Evolutionary conservation across 768 basidiomycete genomes (phyloP), one percentile per base, ranked within the genome.

Genomic region (Panus rudis): DNA sequence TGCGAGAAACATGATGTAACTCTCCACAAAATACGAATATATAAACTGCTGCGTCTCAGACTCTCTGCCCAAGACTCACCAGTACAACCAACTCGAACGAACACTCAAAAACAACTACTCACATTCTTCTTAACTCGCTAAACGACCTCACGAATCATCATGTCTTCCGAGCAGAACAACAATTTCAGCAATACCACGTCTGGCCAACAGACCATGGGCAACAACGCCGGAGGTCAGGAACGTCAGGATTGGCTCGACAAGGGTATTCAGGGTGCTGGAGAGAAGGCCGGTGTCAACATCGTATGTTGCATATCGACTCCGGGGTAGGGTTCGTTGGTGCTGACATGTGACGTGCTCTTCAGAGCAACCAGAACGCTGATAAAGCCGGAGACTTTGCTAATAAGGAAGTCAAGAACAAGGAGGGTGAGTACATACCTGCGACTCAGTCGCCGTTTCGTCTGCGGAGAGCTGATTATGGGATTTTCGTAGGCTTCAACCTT

Each of bases 161-260:
- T n/a, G n/a, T n/a, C n/a, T n/a, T n/a, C n/a, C n/a, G n/a, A n/a
- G n/a, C n/a, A n/a, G n/a, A n/a, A n/a, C n/a, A n/a, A 31, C 30
- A 11, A 16, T 31, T 16, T 16, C 16, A 11, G 11, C 30, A 11
- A 31, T 31, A 11, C 23, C 16, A 12, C 11, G 16, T n/a, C n/a
- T n/a, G n/a, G 14, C 14, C 6, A 23, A 8, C 42, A 41, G 28
- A 40, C 35, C 42, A 47, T 20, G 37, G 46, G 26, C 47, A 10
- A 27, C 7, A 28, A 48, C 31, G 31, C 37, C 24, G 19, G 23
- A 32, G 17, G 32, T 16, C 43, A 45, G 42, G 43, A 55, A 49
- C 52, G 52, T 44, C 27, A 50, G 49, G 55, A 59, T 42, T 59
- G 58, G 58, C 55, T 59, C 35, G 55, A 59, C 46, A 57, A 57